phyloP scores from a whole-genome alignment of 176 grass and related monocot genomes.

The Puccinellia tenuiflora region DNA sequence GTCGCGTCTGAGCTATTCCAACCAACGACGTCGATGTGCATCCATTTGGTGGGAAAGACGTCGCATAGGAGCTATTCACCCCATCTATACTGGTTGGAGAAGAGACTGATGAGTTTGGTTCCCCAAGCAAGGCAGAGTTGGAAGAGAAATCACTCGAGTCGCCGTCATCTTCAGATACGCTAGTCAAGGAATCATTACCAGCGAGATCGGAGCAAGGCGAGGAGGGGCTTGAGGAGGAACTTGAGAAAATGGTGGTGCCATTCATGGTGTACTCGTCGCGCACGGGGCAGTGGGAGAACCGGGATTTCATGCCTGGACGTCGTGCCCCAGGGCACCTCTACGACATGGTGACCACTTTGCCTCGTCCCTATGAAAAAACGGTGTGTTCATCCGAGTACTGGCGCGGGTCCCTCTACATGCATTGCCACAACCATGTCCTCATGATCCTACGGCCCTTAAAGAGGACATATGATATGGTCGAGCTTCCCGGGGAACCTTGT shows the following conservation, averaged over 20 bases:
- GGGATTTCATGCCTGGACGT: neutral
- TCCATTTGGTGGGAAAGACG: too few species aligned
- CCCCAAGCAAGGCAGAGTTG: neutral
- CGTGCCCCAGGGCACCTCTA: neutral
- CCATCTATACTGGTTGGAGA: neutral
- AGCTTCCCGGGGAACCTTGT: neutral
- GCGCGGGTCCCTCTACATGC: neutral
- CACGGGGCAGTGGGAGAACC: neutral
- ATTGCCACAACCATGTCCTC: neutral
- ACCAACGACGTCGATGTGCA: too few species aligned
- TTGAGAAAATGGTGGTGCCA: neutral
- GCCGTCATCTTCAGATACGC: neutral
- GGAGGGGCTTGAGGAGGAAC: neutral
- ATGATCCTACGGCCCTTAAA: neutral
- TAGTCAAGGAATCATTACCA: neutral
- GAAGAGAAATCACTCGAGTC: neutral
- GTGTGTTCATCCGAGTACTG: neutral
- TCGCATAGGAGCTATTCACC: too few species aligned
- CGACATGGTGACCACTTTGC: neutral
- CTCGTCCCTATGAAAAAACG: neutral
- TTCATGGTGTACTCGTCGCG: neutral
- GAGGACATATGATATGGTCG: neutral
- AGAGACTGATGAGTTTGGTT: neutral
- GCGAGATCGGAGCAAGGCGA: neutral
- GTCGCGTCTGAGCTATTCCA: too few species aligned